Base-by-base conservation (phyloP, 139 green algal genomes). In the Volvox africanus region DNA sequence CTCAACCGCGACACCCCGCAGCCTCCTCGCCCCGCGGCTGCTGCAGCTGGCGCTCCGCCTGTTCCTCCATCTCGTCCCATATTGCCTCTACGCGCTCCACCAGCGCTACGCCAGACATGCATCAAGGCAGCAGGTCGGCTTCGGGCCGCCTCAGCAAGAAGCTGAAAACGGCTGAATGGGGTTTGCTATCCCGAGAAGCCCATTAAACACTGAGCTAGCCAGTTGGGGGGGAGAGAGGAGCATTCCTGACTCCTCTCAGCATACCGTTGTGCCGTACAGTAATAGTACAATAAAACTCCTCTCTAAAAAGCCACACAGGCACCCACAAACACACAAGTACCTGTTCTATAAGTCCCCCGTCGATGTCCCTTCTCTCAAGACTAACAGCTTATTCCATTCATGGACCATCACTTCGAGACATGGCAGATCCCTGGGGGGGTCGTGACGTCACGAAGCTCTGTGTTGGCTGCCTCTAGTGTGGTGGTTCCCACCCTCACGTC, bases 21-120 rank as follows among this genome's bases (percentile, higher is more conserved):
- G 9, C 44, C 44, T 55, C 44, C 44, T 55, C 44, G 9, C 44
- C 44, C 44, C 44, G 44, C 11, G 21, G 11, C 65, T 6, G 21
- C 24, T 73, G 65, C 65, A 73, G 65, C 65, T 89, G 85, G n/a
- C 26, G 36, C 69, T 89, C 85, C n/a, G 85, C 85, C 44, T 61
- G 28, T 30, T 24, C 85, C 69, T 89, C 85, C 85, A 89, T 82
- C 18, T 73, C 69, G 2, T 89, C 85, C 85, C 85, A 89, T 50
- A 89, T 71, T 44, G 71, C 85, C 85, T 89, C 69, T 50, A 89
- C 85, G 0, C 44, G 37, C 2, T 75, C 68, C 26, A 89, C 85
- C 69, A 89, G 85, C 2, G 30, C 85, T 89, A 68, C 67, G 44
- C 9, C 44, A 55, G 9, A 55, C 44, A 55, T 55, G 44, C 44